Percentiles rank a stretch among this genome's conserved stretches.
phyloP scores from a whole-genome alignment of 768 basidiomycete genomes.

The Ramaria rubella region DNA sequence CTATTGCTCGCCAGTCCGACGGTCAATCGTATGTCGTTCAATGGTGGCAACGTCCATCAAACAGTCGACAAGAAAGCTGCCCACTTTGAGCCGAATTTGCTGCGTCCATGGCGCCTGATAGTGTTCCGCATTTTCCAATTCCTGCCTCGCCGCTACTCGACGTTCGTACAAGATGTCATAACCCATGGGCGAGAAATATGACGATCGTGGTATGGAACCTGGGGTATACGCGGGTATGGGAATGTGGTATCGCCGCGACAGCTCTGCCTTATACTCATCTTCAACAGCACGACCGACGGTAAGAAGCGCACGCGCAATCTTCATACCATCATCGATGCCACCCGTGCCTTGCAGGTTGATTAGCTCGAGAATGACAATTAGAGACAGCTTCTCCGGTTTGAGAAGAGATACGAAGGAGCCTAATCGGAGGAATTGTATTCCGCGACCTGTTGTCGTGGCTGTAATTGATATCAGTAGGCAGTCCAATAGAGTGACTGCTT shows the following conservation, averaged over 20 bases:
- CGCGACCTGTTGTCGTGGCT: no score
- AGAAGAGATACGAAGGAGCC: constrained; percentile 73
- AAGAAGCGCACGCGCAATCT: constrained; percentile 77
- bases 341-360: constrained; percentile 76
- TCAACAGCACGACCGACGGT: constrained; percentile 80
- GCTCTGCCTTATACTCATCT: constrained; percentile 81
- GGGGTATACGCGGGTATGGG: constrained; percentile 26
- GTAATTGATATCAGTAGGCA: no score
- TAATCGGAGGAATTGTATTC: constrained; percentile 28
- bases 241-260: constrained; percentile 38
- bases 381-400: constrained; percentile 68
- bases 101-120: constrained; percentile 85
- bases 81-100: constrained; percentile 64
- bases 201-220: constrained; percentile 17
- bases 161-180: constrained; percentile 57
- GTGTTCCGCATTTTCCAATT: constrained; percentile 58
- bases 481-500: no score
- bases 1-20: constrained; percentile 52
- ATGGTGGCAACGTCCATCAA: constrained; percentile 84
- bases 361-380: constrained; percentile 84
- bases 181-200: constrained; percentile 52
- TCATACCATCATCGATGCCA: constrained; percentile 81
- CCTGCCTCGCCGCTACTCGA: constrained; percentile 59
- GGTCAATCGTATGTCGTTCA: constrained; percentile 49
- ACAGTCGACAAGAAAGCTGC: constrained; percentile 74